Conservation (phyloP, 352 stramenopile genomes). For the Phytophthora palmivora region DNA sequence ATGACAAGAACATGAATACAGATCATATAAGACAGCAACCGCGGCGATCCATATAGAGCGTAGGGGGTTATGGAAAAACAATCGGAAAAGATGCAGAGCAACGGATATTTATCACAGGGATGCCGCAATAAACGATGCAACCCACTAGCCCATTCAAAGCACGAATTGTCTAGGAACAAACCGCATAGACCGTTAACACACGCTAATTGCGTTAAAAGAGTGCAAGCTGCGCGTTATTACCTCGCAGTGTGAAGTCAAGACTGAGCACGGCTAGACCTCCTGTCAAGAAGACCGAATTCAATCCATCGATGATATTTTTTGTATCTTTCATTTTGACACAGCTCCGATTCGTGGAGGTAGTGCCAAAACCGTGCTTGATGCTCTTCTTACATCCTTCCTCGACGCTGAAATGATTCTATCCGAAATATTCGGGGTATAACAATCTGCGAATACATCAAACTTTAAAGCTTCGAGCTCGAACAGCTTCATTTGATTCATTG, state of each 20-base stretch:
- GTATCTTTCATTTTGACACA: too few species aligned
- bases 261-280: conserved; percentile 24
- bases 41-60: conserved; percentile 38
- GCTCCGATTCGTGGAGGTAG: too few species aligned
- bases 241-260: conserved; percentile 27
- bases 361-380: too few species aligned
- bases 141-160: conserved; percentile 19
- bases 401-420: too few species aligned
- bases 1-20: too few species aligned
- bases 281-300: conserved; percentile 47
- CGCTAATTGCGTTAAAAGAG: conserved; percentile 33
- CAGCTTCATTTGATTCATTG: too few species aligned
- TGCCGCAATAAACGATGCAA: too few species aligned
- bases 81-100: conserved; percentile 38
- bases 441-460: too few species aligned
- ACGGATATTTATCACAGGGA: conserved; percentile 20
- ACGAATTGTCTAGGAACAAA: conserved; percentile 28
- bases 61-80: conserved; percentile 26
- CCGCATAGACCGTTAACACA: conserved; percentile 22
- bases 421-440: too few species aligned
- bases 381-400: too few species aligned
- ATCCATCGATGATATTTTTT: conserved; percentile 30
- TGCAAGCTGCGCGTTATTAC: conserved; percentile 36
- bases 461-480: too few species aligned
- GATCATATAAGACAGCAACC: conserved; percentile 24